Evolutionary conservation across 2,329 filamentous ascomycete species (phyloP), one percentile per base, ranked within the genome.

Genomic region (Fusarium domesticum): DNA sequence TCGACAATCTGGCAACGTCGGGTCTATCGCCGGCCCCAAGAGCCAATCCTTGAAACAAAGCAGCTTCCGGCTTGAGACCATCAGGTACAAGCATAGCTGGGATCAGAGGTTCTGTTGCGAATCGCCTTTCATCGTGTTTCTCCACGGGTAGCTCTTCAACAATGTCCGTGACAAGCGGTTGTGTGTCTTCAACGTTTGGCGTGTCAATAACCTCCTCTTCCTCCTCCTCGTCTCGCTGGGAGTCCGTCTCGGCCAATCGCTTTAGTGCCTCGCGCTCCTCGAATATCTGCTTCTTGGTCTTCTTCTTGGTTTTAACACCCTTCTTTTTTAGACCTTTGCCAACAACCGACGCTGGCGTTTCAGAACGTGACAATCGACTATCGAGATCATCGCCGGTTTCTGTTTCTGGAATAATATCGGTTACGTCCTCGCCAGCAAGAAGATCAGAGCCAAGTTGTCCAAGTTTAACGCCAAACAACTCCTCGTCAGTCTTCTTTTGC

Each of bases 401-500:
- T 39, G 71, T 67, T 51, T 78, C 75, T 3, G 69, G 70, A 37
- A 75, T 56, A 18, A 72, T 70, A 42, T 83, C 77, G 39, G 77
- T 73, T 12, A 77, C 71, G 18, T 74, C 68, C 33, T 74, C 60
- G 52, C 70, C 64, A 18, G 71, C 66, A 14, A 72, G 70, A 39
- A 75, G 70, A 23, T 76, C 74, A 20, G 70, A 67, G 42, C 77
- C 76, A 17, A 80, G 71, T 43, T 71, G 73, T 39, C 75, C 72
- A 17, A 80, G 73, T 25, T 76, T 78, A 35, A 86, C 73, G 12
- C 80, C 83, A 60, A 90, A 90, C 5, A 92, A 73, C 56, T 89
- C 87, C 57, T 92, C 87, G 45, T 91, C 87, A 0, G 75, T 75
- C 63, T 89, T 89, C 70, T 90, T 92, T 58, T 85, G 86, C 37